phyloP scores from a whole-genome alignment of 106 monocot genomes.

The Cymbidium sinense region DNA sequence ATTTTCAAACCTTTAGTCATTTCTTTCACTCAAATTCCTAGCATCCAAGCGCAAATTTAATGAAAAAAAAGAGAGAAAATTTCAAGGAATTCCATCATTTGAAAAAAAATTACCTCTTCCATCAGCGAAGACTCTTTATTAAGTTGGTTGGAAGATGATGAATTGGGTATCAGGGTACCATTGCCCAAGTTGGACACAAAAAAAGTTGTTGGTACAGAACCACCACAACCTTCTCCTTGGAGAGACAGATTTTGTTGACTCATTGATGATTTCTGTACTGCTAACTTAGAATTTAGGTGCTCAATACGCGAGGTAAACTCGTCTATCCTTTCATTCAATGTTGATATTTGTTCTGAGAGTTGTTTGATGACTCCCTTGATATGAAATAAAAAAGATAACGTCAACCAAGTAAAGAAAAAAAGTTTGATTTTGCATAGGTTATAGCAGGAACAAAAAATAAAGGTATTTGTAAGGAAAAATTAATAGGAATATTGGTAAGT shows the following conservation, averaged over 20 bases:
- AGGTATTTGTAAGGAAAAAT: background rate
- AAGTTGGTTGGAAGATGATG: slow-evolving; percentile 65
- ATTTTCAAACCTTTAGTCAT: too few species aligned
- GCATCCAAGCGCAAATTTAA: background rate
- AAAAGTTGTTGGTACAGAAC: slow-evolving; percentile 49
- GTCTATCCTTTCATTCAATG: slow-evolving; percentile 84
- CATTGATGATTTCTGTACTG: slow-evolving; percentile 30
- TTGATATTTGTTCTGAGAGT: slow-evolving; percentile 78
- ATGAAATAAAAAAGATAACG: background rate
- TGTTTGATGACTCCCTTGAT: slow-evolving; percentile 60
- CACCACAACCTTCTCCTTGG: slow-evolving; percentile 57
- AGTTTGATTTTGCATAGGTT: too few species aligned
- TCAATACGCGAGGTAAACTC: slow-evolving; percentile 74
- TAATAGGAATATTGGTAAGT: background rate
- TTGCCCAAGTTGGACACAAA: slow-evolving; percentile 75
- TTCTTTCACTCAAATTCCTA: too few species aligned
- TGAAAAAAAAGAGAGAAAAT: background rate
- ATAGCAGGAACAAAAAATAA: background rate
- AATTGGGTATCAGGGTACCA: slow-evolving; percentile 60
- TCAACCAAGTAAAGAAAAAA: background rate
- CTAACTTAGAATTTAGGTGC: slow-evolving; percentile 69
- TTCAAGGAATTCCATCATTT: background rate
- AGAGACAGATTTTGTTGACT: slow-evolving; percentile 59
- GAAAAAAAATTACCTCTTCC: slow-evolving; percentile 69
- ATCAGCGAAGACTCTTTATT: slow-evolving; percentile 56